Base-by-base conservation (phyloP, 768 basidiomycete species). In the Gymnopilus dilepis region DNA sequence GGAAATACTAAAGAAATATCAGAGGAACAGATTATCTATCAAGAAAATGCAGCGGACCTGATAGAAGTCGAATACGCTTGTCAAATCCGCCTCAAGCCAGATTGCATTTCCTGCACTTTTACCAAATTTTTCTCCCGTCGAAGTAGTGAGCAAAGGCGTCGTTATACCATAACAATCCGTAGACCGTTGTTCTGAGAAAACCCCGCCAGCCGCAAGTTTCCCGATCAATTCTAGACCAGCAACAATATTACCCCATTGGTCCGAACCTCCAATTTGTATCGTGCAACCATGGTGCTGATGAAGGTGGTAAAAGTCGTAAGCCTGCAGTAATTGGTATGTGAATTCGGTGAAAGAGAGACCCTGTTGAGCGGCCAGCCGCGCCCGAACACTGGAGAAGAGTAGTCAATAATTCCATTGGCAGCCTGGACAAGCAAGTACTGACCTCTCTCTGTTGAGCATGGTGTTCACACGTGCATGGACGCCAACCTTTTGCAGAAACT, bases 311-410 rank as follows among this genome's bases (percentile, higher is more conserved):
- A 97, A 99, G 76, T 99, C 97, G 76, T 95, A 93, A 11, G 95
- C 97, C 77, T 99, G 97, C 26, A 99, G 83, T 22, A 99, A 86
- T 70, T 99, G 97, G 73, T 99, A 99, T 3, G 93, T 88, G 77
- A 99, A 99, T 73, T 99, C 97, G 19, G 96, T 95, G 78, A 97
- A 99, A n/a, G 96, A 97, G 62, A 99, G 89, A 45, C 97, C 97
- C 67, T 88, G 85, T 63, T 90, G 87, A 0, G 92, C 87, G 6
- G 80, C 77, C 56, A 98, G 80, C 26, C 97, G 90, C 28, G 86
- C 84, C 61, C 89, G 89, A 37, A 97, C 95, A 66, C 96, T 97
- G 62, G 6, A 47, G 12, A 28, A 12, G 15, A 47, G 12, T 15
- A 41, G 45, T 65, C 30, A 60, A 56, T 19, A 30, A 53, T 38